phyloP scores from a whole-genome alignment of 179 eudicot genomes.

The Vitellaria paradoxa region DNA sequence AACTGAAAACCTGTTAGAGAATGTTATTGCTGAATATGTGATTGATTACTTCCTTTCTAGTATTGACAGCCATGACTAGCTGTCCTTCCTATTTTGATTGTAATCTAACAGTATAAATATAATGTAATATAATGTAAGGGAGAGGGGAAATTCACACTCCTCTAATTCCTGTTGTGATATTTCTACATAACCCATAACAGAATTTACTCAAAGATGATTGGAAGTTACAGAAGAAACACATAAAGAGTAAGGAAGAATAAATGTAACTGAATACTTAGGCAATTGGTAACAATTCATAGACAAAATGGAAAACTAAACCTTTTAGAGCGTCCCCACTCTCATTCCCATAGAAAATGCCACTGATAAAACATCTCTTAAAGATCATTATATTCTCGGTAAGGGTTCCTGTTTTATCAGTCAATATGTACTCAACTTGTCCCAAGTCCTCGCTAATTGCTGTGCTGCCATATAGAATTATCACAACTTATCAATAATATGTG shows the following conservation, averaged over 20 bases:
- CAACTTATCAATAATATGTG: slow-evolving; percentile 11
- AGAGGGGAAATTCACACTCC: too few relatives aligned
- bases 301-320: slow-evolving; percentile 47
- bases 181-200: background rate
- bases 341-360: slow-evolving; percentile 81
- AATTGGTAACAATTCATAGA: background rate
- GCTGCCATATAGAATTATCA: slow-evolving; percentile 60
- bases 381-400: slow-evolving; percentile 95
- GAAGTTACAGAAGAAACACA: background rate
- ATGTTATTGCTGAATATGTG: too few relatives aligned
- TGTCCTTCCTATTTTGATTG: too few relatives aligned
- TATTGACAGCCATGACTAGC: too few relatives aligned
- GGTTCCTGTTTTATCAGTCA: slow-evolving; percentile 99
- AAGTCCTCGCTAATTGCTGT: slow-evolving; percentile 99
- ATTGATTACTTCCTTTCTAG: too few relatives aligned
- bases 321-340: slow-evolving; percentile 88
- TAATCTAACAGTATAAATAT: too few relatives aligned
- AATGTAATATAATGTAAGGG: too few relatives aligned
- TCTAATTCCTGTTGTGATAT: too few relatives aligned
- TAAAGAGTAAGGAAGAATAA: background rate
- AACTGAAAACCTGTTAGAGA: background rate
- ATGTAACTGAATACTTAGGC: background rate
- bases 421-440: slow-evolving; percentile 97
- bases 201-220: background rate
- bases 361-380: slow-evolving; percentile 80